phyloP scores from a whole-genome alignment of 495 filamentous ascomycete genomes.

The Pseudomonodictys pantanalensis region DNA sequence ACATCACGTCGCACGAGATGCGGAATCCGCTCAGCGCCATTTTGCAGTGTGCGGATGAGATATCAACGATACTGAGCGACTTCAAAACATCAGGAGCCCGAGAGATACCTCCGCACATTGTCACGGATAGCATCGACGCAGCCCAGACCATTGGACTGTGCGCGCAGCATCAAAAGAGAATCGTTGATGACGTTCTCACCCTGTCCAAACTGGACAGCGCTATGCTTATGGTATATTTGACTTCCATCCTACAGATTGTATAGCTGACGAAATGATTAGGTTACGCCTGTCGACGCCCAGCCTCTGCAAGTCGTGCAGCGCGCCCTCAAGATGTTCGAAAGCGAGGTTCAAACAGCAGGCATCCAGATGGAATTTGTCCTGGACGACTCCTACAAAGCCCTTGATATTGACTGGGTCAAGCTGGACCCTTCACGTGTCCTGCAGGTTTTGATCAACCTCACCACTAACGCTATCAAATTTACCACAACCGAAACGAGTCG shows the following conservation, averaged over 20 bases:
- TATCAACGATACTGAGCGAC: slow-evolving; percentile 52
- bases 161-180: slow-evolving; percentile 73
- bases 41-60: slow-evolving; percentile 78
- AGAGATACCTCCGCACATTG: slow-evolving; percentile 41
- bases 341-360: slow-evolving; percentile 64
- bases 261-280: background rate
- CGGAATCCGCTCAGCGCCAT: slow-evolving; percentile 80
- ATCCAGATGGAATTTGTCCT: slow-evolving; percentile 63
- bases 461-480: slow-evolving; percentile 50
- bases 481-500: slow-evolving; percentile 48
- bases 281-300: slow-evolving; percentile 65
- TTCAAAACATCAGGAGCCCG: slow-evolving; percentile 37
- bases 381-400: slow-evolving; percentile 53
- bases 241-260: background rate
- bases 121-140: slow-evolving; percentile 63
- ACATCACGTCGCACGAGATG: slow-evolving; percentile 86
- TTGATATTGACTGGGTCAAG: slow-evolving; percentile 63
- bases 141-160: slow-evolving; percentile 74
- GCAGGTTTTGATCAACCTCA: slow-evolving; percentile 59
- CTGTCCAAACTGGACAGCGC: slow-evolving; percentile 81
- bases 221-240: slow-evolving; percentile 50
- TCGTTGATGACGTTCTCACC: slow-evolving; percentile 76
- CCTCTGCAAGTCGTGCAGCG: slow-evolving; percentile 65
- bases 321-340: slow-evolving; percentile 69
- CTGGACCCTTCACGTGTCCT: slow-evolving; percentile 68